Conservation (phyloP, 345 rosid genomes). For the Draba incana region DNA sequence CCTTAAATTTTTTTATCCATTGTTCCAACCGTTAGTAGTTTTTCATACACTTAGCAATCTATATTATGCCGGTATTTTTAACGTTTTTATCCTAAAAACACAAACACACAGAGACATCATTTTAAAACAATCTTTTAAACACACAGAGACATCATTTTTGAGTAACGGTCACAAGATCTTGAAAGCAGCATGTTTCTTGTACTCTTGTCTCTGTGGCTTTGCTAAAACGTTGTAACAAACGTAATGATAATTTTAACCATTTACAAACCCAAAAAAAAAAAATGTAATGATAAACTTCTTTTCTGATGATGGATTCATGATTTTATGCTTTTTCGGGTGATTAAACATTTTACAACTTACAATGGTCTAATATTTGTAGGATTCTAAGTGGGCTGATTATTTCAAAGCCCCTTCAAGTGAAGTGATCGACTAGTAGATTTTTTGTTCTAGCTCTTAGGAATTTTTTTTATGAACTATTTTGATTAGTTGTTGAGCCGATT, state of each 20-base stretch:
- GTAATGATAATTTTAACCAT: slow-evolving; percentile 29
- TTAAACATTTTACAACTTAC: slow-evolving; percentile 14
- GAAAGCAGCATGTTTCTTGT: slow-evolving; percentile 15
- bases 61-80: not conserved
- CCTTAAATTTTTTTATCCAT: too few species aligned
- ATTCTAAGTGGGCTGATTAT: too few species aligned
- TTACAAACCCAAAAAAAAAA: not conserved
- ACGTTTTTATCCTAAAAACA: not conserved
- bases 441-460: not conserved
- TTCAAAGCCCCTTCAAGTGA: not conserved
- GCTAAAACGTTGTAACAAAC: slow-evolving; percentile 20
- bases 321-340: slow-evolving; percentile 7
- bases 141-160: not conserved
- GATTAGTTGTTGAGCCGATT: too few species aligned
- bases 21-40: not conserved
- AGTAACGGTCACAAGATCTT: slow-evolving; percentile 21
- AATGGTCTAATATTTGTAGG: not conserved
- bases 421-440: not conserved
- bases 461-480: not conserved
- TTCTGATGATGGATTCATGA: slow-evolving; percentile 5
- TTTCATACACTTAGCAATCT: not conserved
- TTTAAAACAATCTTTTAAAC: not conserved
- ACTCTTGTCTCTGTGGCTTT: slow-evolving; percentile 5
- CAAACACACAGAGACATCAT: not conserved
- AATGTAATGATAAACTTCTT: slow-evolving; percentile 8